Base-by-base conservation (phyloP, 1,139 yeast species). In the Wickerhamomyces sp. region DNA sequence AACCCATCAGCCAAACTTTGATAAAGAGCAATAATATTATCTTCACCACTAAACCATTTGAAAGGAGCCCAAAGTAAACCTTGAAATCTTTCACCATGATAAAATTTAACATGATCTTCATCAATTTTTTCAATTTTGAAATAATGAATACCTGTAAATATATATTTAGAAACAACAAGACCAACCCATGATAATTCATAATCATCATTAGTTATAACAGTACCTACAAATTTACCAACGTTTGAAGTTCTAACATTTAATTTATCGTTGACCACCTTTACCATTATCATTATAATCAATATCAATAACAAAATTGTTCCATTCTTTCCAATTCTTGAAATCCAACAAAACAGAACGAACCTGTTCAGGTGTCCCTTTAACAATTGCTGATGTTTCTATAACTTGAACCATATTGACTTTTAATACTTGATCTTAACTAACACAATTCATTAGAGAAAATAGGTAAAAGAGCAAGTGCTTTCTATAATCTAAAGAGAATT, bases 161-260 rank as follows among this genome's bases (percentile, higher is more conserved):
- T 8, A 8, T 18, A 35, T 10, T 36, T 18, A 9, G 35, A 10
- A 9, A 29, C 18, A 5, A 44, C 8, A 3, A 10, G 8, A 10
- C 49, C 49, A 15, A 33, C 27, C 47, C 49, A 44, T 6, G 43
- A 34, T 15, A 46, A 31, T 27, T 44, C 46, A 8, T 10, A 18
- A 4, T 36, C 43, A n/a, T 37, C 15, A 27, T 46, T 39, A 4
- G 18, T n/a, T 2, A 34, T 23, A 27, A 44, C 42, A 26, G 27
- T 15, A 11, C 41, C 41, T 7, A 10, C 13, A 13, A 41, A 27
- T 13, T 32, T 11, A 10, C 26, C 31, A 15, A 29, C 23, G 10
- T 11, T 32, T 13, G 33, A 9, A 13, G 13, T 11, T n/a, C 6
- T 29, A 11, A 36, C 32, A 13, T 27, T 13, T 2, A 36, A 10